Conservation (phyloP, 179 eudicot genomes). For the Spinacia oleracea region DNA sequence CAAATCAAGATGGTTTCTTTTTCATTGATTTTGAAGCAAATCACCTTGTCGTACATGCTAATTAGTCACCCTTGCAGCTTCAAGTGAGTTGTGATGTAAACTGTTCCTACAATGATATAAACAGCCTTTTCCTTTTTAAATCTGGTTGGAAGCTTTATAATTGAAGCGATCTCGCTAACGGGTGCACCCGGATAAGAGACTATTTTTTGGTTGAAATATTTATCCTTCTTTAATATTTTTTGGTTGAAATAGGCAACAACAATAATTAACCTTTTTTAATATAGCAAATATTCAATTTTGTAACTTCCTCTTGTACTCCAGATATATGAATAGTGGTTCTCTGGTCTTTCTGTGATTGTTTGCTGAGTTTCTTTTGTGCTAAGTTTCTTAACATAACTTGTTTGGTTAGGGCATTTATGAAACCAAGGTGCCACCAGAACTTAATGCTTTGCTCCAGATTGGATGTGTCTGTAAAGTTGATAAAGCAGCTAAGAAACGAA, state of each 20-base stretch:
- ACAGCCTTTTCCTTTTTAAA: background rate
- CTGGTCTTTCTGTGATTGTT: constrained; percentile 6
- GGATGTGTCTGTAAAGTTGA: constrained; percentile 98
- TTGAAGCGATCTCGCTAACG: too few species aligned
- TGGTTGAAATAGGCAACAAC: too few species aligned
- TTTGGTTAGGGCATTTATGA: constrained; percentile 87
- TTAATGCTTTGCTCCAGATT: constrained; percentile 77
- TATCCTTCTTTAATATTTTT: background rate
- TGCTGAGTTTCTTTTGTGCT: constrained; percentile 4
- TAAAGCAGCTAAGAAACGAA: constrained; percentile 72
- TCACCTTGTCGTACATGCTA: too few species aligned
- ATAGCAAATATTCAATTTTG: too few species aligned
- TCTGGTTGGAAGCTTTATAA: background rate
- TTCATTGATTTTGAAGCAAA: background rate
- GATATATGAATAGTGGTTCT: background rate
- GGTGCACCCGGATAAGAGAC: too few species aligned
- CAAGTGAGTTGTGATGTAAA: background rate
- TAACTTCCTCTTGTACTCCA: too few species aligned
- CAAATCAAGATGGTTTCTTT: background rate
- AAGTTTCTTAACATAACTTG: constrained; percentile 16
- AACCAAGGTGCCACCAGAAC: constrained; percentile 74
- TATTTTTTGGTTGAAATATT: too few species aligned
- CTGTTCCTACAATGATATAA: background rate
- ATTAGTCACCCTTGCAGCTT: background rate
- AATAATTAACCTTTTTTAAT: too few species aligned